Evolutionary conservation across 1,284 basidiomycete genomes (phyloP).

Genomic region (Sporisorium exsertum): DNA sequence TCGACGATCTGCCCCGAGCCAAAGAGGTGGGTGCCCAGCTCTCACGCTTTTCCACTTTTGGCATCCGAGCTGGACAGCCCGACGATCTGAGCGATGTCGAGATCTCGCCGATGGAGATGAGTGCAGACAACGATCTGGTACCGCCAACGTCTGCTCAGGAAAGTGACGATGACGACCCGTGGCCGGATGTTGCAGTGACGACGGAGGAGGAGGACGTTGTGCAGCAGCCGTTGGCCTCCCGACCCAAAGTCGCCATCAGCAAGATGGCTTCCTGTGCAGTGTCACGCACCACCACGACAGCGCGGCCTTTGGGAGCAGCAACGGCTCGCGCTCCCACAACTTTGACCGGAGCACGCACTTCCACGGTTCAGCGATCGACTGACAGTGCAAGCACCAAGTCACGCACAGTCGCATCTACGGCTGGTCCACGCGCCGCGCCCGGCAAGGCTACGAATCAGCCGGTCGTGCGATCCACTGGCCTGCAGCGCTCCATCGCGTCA

Average conservation of each 20-base stretch:
- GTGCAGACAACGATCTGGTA: constrained; percentile 5
- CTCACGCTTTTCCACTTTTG: constrained; percentile 21
- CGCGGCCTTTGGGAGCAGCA: neutral
- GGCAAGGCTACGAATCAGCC: constrained; percentile 4
- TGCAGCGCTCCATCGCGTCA: constrained; percentile 39
- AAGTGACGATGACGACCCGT: constrained; percentile 44
- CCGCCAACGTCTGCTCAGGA: neutral
- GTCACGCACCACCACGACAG: neutral
- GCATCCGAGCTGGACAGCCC: constrained; percentile 14
- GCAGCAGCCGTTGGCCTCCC: neutral
- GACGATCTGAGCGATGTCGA: constrained; percentile 35
- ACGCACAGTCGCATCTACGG: neutral
- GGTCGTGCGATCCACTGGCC: constrained; percentile 8
- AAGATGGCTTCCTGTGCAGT: neutral
- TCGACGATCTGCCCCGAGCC: constrained; percentile 55
- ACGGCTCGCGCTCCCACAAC: constrained; percentile 1
- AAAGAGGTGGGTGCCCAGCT: constrained; percentile 43
- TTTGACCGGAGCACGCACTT: neutral
- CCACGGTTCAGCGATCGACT: neutral
- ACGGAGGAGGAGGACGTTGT: neutral
- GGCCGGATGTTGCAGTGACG: constrained; percentile 36
- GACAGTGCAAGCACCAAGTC: neutral
- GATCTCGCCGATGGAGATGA: constrained; percentile 16
- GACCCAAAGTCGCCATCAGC: neutral
- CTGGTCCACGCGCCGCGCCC: neutral